A percentile compares a stretch with the other conserved stretches of the same genome.
Conservation (phyloP, 345 rosid genomes). For the Carallia pectinifolia region DNA sequence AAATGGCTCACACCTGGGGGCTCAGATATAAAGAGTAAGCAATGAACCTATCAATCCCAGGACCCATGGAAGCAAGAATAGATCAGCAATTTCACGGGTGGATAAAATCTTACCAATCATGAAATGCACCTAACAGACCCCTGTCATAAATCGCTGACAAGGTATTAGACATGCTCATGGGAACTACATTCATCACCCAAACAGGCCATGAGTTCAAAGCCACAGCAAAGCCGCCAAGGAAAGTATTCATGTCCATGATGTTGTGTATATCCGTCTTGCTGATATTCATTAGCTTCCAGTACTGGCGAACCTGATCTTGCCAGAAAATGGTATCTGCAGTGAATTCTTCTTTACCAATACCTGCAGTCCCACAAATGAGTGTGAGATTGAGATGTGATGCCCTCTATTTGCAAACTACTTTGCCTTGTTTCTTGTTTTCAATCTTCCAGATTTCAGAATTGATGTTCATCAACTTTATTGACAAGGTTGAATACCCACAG, state of each 20-base stretch:
- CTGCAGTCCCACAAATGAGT: slow-evolving; percentile 35
- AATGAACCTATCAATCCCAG: not conserved
- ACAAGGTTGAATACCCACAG: slow-evolving; percentile 1
- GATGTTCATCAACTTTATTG: not conserved
- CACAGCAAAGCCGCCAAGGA: slow-evolving; percentile 72
- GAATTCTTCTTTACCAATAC: slow-evolving; percentile 61
- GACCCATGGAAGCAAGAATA: slow-evolving; percentile 7
- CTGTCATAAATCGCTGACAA: slow-evolving; percentile 71
- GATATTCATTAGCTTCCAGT: slow-evolving; percentile 68
- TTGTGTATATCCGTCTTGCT: slow-evolving; percentile 56
- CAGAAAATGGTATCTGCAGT: slow-evolving; percentile 58
- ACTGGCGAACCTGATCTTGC: slow-evolving; percentile 63
- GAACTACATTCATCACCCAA: slow-evolving; percentile 96
- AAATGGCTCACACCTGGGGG: slow-evolving; percentile 85
- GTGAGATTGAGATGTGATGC: not conserved
- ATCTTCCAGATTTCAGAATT: not conserved
- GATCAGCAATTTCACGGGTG: slow-evolving; percentile 4
- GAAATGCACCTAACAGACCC: slow-evolving; percentile 75
- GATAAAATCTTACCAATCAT: slow-evolving; percentile 72
- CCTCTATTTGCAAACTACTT: too few species aligned
- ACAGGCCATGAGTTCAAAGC: slow-evolving; percentile 64
- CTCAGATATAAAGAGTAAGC: slow-evolving; percentile 1
- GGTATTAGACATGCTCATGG: slow-evolving; percentile 61
- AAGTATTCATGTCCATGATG: slow-evolving; percentile 92
- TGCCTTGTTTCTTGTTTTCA: too few species aligned